These are phyloP conservation scores for Paraphoma sp. DNA, from an alignment of 2,329 filamentous ascomycete genomes.

Conservation along the genomic window DNA sequence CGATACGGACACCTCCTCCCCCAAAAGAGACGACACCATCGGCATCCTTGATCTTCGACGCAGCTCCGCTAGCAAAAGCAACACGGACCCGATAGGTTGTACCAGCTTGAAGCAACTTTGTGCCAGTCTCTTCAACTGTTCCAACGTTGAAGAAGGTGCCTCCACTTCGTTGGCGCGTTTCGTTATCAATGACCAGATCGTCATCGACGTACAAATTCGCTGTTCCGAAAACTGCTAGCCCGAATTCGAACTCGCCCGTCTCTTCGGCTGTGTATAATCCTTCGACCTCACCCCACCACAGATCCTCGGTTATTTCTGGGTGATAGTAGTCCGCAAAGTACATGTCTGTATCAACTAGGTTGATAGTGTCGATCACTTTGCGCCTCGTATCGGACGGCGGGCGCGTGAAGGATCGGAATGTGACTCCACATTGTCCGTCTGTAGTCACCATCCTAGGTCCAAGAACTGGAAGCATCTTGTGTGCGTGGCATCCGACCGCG, in stretches of 20 bases:
- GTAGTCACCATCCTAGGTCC: not conserved
- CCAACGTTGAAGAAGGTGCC: constrained; percentile 67
- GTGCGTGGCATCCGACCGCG: not conserved
- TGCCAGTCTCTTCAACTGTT: constrained; percentile 66
- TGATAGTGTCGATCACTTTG: not conserved
- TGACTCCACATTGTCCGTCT: too few species aligned
- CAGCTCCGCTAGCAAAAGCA: constrained; percentile 12
- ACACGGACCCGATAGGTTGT: constrained; percentile 52
- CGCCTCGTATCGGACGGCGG: not conserved
- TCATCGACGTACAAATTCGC: constrained; percentile 47
- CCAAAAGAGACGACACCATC: constrained; percentile 10
- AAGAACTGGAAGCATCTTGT: not conserved
- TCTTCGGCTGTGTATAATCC: constrained; percentile 13
- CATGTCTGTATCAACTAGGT: not conserved
- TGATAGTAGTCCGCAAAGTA: constrained; percentile 2
- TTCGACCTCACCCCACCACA: constrained; percentile 11
- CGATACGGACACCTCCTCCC: constrained; percentile 66
- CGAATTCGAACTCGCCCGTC: constrained; percentile 16
- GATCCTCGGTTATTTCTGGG: not conserved
- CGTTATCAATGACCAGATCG: constrained; percentile 45
- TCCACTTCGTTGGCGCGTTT: constrained; percentile 53
- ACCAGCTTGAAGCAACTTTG: constrained; percentile 63
- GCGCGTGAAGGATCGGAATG: too few species aligned
- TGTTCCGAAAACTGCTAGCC: constrained; percentile 16
- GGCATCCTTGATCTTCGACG: constrained; percentile 5